Percentiles rank a stretch among this genome's conserved stretches.
These are phyloP conservation scores for Datura wrightii DNA, from an alignment of 257 asterid genomes.

Conservation along the genomic window DNA sequence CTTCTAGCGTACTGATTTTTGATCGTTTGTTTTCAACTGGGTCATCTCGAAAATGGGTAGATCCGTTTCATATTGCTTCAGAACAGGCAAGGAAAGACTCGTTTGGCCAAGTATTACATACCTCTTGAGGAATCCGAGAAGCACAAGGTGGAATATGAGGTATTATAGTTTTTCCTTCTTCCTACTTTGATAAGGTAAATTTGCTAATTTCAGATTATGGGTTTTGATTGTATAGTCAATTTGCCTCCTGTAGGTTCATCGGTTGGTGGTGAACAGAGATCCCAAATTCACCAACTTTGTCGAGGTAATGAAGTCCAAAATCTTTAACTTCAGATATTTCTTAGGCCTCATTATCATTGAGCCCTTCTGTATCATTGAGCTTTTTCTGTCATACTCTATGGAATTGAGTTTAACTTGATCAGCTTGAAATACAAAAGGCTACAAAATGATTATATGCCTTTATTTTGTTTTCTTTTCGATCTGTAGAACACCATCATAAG, in stretches of 20 bases:
- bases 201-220: neutral
- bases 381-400: neutral
- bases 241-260: slow-evolving; percentile 64
- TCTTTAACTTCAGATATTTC: neutral
- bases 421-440: neutral
- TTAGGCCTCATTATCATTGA: too few species aligned
- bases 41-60: slow-evolving; percentile 48
- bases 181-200: neutral
- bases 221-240: slow-evolving; percentile 12
- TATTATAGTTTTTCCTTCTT: slow-evolving; percentile 33
- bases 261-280: slow-evolving; percentile 86
- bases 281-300: slow-evolving; percentile 93
- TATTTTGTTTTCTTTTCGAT: neutral
- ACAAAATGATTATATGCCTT: neutral
- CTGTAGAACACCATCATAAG: neutral
- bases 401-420: slow-evolving; percentile 2
- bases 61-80: slow-evolving; percentile 95
- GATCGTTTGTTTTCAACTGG: neutral
- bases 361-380: too few species aligned
- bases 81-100: slow-evolving; percentile 97
- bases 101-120: slow-evolving; percentile 91
- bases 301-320: slow-evolving; percentile 56
- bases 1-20: neutral
- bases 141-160: slow-evolving; percentile 98
- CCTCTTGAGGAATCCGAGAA: slow-evolving; percentile 99